These are phyloP conservation scores for Alternaria atra DNA, from an alignment of 2,329 filamentous ascomycete genomes.

Conservation along the genomic window DNA sequence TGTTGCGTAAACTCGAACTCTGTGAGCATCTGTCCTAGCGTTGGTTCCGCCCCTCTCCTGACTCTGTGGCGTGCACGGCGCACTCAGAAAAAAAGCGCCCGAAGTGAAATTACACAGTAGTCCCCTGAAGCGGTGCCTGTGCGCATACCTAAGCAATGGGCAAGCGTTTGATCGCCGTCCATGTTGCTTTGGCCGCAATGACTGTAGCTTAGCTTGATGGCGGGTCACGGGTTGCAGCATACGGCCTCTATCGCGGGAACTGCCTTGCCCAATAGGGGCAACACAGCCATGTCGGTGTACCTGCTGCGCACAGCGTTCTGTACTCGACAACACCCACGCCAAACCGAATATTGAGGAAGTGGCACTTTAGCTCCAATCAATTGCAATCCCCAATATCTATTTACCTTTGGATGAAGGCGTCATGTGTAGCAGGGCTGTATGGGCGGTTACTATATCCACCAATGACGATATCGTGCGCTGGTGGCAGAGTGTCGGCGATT, in stretches of 20 bases:
- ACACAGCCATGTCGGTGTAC: conserved; percentile 27
- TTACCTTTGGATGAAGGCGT: conserved; percentile 4
- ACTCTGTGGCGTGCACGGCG: conserved; percentile 30
- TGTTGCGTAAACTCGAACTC: conserved; percentile 32
- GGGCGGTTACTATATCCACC: conserved; percentile 24
- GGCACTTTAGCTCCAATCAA: not conserved
- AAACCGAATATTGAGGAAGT: not conserved
- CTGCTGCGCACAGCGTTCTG: conserved; percentile 33
- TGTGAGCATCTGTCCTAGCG: conserved; percentile 24
- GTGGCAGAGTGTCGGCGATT: not conserved
- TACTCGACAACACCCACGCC: conserved; percentile 11
- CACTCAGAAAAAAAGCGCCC: conserved; percentile 18
- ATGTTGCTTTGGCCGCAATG: conserved; percentile 37
- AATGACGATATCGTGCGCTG: conserved; percentile 17
- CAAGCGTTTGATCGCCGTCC: conserved; percentile 53
- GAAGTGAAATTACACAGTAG: conserved; percentile 34
- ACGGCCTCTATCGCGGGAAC: conserved; percentile 32
- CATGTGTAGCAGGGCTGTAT: conserved; percentile 23
- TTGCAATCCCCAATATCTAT: not conserved
- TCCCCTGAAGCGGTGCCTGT: conserved; percentile 43
- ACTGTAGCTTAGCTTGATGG: conserved; percentile 38
- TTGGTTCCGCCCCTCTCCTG: conserved; percentile 30
- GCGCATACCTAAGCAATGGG: conserved; percentile 44
- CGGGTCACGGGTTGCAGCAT: conserved; percentile 32
- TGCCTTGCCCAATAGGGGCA: conserved; percentile 28